Percentiles rank a stretch among this genome's conserved stretches.
Evolutionary conservation across 2,329 filamentous ascomycete species (phyloP).

Genomic region (Bipolaris oryzae): DNA sequence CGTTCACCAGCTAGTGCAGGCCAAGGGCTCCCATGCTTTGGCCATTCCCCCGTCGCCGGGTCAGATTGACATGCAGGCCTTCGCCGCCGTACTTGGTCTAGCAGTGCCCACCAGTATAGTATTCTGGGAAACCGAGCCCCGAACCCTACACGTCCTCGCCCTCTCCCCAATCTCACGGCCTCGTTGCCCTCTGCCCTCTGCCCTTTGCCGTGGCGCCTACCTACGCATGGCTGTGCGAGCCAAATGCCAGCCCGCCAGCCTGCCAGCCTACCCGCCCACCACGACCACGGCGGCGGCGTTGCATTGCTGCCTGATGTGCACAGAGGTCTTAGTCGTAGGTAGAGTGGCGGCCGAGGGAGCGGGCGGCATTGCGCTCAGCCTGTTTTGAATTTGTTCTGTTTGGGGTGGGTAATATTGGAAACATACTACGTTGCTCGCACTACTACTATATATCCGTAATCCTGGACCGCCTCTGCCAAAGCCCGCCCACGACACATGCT

Average conservation of each 20-base stretch:
- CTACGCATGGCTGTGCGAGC: too few species aligned
- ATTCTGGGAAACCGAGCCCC: conserved; percentile 23
- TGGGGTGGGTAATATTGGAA: conserved; percentile 15
- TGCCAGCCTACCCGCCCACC: background rate
- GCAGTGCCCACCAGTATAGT: conserved; percentile 25
- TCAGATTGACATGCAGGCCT: conserved; percentile 33
- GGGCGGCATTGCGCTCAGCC: conserved; percentile 8
- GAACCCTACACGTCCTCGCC: conserved; percentile 15
- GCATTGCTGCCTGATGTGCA: background rate
- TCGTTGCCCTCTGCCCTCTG: background rate
- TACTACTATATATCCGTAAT: conserved; percentile 33
- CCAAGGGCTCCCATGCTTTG: conserved; percentile 28
- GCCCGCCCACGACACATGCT: background rate
- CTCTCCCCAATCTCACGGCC: background rate
- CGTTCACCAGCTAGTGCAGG: conserved; percentile 22
- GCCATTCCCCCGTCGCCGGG: conserved; percentile 38
- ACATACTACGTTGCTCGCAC: conserved; percentile 19
- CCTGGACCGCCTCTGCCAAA: conserved; percentile 19
- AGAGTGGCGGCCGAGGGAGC: background rate
- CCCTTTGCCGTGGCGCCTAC: background rate
- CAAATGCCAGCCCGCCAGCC: background rate
- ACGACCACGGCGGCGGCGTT: background rate
- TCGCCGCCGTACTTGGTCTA: conserved; percentile 20
- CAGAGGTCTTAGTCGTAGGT: too few species aligned
- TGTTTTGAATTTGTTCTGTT: conserved; percentile 17